Evolutionary conservation across 1,139 yeast genomes (phyloP).

Genomic region (Meyerozyma guilliermondii): DNA sequence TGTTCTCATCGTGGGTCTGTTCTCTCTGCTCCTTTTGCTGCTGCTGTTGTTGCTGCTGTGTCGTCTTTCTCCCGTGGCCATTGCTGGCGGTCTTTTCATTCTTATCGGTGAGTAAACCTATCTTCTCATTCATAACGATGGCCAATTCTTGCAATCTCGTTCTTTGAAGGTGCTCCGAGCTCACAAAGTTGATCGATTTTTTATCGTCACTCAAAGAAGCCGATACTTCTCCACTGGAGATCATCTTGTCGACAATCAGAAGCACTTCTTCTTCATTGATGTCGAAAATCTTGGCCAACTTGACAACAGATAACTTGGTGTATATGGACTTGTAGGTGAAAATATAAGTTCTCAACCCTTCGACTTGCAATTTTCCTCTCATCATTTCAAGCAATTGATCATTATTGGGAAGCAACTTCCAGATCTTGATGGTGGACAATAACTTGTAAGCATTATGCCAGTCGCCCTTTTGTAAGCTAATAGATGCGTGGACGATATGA

Average conservation of each 20-base stretch:
- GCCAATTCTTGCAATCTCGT: slow-evolving; percentile 88
- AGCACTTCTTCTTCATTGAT: slow-evolving; percentile 52
- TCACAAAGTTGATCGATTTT: slow-evolving; percentile 52
- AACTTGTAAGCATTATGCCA: slow-evolving; percentile 78
- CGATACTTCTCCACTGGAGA: slow-evolving; percentile 67
- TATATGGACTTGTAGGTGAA: slow-evolving; percentile 79
- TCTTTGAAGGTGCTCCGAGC: slow-evolving; percentile 67
- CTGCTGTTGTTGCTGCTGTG: slow-evolving; percentile 26
- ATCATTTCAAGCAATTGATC: slow-evolving; percentile 65
- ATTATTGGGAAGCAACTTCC: slow-evolving; percentile 78
- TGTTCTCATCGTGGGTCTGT: slow-evolving; percentile 31
- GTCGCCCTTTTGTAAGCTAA: slow-evolving; percentile 82
- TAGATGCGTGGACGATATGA: slow-evolving; percentile 89
- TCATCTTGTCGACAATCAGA: slow-evolving; percentile 67
- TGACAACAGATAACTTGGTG: slow-evolving; percentile 66
- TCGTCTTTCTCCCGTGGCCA: slow-evolving; percentile 50
- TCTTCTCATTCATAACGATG: slow-evolving; percentile 81
- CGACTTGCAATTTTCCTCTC: slow-evolving; percentile 74
- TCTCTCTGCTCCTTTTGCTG: slow-evolving; percentile 26
- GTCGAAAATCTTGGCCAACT: slow-evolving; percentile 64
- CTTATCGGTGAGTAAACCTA: slow-evolving; percentile 73
- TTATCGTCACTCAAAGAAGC: slow-evolving; percentile 58
- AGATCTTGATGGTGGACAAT: slow-evolving; percentile 74
- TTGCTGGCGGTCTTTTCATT: slow-evolving; percentile 81
- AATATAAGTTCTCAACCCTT: slow-evolving; percentile 85